Conservation (phyloP, 345 rosid species). For the Trapa bicornis region DNA sequence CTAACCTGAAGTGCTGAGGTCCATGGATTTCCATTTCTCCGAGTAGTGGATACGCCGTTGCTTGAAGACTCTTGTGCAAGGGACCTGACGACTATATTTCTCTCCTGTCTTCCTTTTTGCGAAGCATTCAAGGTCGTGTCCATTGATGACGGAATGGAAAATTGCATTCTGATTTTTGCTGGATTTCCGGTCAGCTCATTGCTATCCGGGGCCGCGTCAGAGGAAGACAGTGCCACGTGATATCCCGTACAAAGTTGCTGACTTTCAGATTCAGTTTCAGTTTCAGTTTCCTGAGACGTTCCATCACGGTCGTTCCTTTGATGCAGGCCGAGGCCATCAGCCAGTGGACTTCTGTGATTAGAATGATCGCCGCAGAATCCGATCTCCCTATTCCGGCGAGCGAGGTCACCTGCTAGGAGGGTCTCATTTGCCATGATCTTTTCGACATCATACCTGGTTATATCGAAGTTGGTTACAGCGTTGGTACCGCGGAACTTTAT, state of each 20-base stretch:
- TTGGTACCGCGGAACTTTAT: constrained; percentile 83
- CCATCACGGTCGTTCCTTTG: constrained; percentile 13
- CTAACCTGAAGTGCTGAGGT: neutral
- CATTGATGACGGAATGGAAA: constrained; percentile 40
- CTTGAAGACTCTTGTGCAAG: constrained; percentile 29
- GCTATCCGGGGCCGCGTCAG: neutral
- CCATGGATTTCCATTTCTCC: neutral
- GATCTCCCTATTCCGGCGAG: constrained; percentile 46
- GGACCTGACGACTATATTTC: constrained; percentile 30
- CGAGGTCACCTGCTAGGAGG: constrained; percentile 70
- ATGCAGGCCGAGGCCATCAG: constrained; percentile 7
- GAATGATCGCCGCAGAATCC: constrained; percentile 14
- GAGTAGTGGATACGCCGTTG: neutral
- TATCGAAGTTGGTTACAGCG: constrained; percentile 90
- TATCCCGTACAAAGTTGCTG: neutral
- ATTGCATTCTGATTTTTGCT: constrained; percentile 9
- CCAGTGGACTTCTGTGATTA: constrained; percentile 5
- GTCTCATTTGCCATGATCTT: constrained; percentile 71
- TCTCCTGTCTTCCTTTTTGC: constrained; percentile 49
- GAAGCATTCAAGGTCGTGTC: constrained; percentile 46
- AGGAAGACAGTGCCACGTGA: neutral
- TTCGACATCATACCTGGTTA: constrained; percentile 68
- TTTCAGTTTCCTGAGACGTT: neutral
- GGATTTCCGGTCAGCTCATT: neutral
- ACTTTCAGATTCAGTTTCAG: neutral